Percentiles rank a stretch among this genome's conserved stretches.
These are phyloP conservation scores for Pseudonitzschia pungens DNA, from an alignment of 108 stramenopile genomes.

Conservation along the genomic window DNA sequence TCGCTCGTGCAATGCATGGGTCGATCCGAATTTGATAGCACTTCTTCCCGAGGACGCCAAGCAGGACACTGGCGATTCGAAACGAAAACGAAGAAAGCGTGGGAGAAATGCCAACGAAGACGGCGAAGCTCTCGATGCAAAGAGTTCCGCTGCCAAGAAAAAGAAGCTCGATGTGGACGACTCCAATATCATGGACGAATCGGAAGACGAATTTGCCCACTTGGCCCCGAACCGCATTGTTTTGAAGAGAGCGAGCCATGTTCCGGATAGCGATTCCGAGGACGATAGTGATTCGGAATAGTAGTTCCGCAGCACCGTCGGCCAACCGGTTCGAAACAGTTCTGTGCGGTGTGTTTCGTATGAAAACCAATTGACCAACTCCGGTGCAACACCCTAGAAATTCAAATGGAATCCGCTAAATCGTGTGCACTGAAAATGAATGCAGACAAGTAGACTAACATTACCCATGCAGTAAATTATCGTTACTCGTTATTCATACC, in stretches of 20 bases:
- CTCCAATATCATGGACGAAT: not conserved
- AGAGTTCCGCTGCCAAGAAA: not conserved
- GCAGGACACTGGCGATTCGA: constrained; percentile 7
- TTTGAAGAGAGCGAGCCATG: constrained; percentile 62
- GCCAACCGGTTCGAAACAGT: no score
- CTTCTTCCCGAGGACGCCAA: constrained; percentile 33
- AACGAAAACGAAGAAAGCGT: constrained; percentile 10
- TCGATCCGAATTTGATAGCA: constrained; percentile 77
- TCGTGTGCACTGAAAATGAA: no score
- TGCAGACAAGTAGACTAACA: not conserved
- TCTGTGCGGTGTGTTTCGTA: no score
- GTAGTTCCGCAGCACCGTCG: no score
- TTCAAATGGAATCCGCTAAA: no score
- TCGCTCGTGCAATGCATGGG: constrained; percentile 50
- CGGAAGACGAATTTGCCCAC: constrained; percentile 45
- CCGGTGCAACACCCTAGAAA: not conserved
- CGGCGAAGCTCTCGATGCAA: not conserved
- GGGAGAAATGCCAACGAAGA: not conserved
- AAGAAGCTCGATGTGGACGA: constrained; percentile 2
- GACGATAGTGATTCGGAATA: constrained; percentile 12
- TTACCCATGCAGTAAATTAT: not conserved
- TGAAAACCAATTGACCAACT: not conserved
- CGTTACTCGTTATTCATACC: not conserved
- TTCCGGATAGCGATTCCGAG: constrained; percentile 47
- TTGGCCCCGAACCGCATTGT: constrained; percentile 47